Evolutionary conservation across 306 rosid genomes (phyloP), one percentile per base, ranked within the genome.

Genomic region (Acacia melanoxylon): DNA sequence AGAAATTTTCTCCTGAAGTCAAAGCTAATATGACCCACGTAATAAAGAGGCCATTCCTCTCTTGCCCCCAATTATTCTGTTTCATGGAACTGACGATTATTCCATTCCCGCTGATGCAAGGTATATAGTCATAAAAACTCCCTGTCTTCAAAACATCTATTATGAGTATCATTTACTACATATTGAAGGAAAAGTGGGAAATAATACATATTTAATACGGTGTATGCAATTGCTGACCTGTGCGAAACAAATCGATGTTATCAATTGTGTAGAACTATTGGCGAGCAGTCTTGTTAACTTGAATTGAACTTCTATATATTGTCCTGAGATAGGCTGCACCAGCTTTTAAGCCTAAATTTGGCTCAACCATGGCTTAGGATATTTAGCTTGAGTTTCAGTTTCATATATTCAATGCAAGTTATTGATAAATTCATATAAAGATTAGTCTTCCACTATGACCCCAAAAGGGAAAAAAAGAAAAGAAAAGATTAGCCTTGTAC

Each of bases 81-180:
- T 91, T 83, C 99, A 95, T 82, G 99, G 99, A 86, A 91, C 90
- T 54, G 89, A 71, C 19, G 99, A 95, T 87, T 89, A 84, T 88
- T 93, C 98, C 72, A 91, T 95, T 81, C 98, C 99, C 72, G 76
- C 94, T 63, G 87, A 85, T 82, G 88, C 97, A 80, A 95, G 98
- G 99, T 80, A n/a, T 48, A 45, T 45, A 49, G 65, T 40, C 56
- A 69, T 71, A 25, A 74, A 66, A 72, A 22, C 52, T 68, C 27
- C 33, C 63, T 71, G 78, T 46, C 49, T 70, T 37, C 20, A 31
- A 22, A 31, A 10, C n/a, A 40, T 80, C 25, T 52, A 19, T 29
- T 42, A 4, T 37, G 41, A 37, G 41, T 59, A 25, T 59, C 51
- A 59, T 83, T 68, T 74, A 78, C 15, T 13, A 5, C 19, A 68